These are phyloP conservation scores for Scutellaria minor DNA, from an alignment of 257 asterid species.

Conservation along the genomic window DNA sequence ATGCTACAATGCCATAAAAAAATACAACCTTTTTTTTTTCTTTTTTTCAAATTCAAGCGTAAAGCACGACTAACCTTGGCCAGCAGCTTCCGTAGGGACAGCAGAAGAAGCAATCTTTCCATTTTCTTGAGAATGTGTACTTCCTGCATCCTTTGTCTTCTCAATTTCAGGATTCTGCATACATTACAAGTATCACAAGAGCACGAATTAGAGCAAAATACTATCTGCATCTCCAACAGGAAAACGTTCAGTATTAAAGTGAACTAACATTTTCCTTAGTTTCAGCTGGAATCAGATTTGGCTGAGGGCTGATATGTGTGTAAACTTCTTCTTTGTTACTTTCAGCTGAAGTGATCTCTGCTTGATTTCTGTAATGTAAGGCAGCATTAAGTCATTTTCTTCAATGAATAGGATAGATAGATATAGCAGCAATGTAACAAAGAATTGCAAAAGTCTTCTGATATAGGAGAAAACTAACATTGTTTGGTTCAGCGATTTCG, in stretches of 20 bases:
- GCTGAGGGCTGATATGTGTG: conserved; percentile 35
- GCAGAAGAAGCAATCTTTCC: conserved; percentile 26
- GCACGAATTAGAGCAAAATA: not conserved
- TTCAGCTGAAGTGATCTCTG: conserved; percentile 37
- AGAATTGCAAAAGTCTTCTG: not conserved
- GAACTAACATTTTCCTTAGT: conserved; percentile 34
- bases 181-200: conserved; percentile 30
- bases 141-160: conserved; percentile 33
- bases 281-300: conserved; percentile 34
- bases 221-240: not conserved
- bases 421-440: not conserved
- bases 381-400: not conserved
- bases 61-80: conserved; percentile 41
- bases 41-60: not conserved
- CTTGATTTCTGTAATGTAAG: conserved; percentile 25
- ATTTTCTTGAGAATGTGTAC: conserved; percentile 31
- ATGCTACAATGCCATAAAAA: not conserved
- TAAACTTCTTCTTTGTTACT: conserved; percentile 29
- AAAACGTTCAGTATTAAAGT: not conserved
- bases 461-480: conserved; percentile 41
- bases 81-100: conserved; percentile 34
- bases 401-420: not conserved
- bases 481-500: conserved; percentile 37
- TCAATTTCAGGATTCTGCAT: conserved; percentile 35
- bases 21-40: not conserved